Evolutionary conservation across 1,139 yeast genomes (phyloP).

Genomic region (Blastobotrys arbuscula): DNA sequence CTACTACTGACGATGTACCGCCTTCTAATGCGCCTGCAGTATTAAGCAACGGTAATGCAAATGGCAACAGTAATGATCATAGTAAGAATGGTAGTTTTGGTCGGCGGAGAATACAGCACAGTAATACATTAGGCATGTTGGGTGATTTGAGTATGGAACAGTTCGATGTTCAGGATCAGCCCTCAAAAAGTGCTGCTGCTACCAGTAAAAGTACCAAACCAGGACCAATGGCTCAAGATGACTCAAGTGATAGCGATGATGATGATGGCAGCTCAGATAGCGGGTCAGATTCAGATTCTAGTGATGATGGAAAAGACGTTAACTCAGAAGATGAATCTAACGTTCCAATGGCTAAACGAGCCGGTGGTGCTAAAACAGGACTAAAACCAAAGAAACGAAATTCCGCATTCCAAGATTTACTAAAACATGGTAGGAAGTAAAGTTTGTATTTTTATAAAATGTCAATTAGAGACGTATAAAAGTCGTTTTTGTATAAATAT

Average conservation of each 20-base stretch:
- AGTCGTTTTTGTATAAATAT: too few species aligned
- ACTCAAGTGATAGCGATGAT: conserved; percentile 6
- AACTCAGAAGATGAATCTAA: conserved; percentile 11
- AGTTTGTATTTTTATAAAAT: neutral
- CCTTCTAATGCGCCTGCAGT: neutral
- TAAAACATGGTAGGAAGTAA: conserved; percentile 6
- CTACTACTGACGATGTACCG: neutral
- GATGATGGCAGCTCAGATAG: neutral
- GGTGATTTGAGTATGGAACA: conserved; percentile 12
- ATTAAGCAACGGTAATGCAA: neutral
- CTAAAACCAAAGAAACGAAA: conserved; percentile 5
- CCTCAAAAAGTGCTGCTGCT: neutral
- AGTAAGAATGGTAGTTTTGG: neutral
- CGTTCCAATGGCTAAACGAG: conserved; percentile 14
- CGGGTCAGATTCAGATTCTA: conserved; percentile 4
- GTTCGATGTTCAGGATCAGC: conserved; percentile 12
- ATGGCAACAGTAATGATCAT: neutral
- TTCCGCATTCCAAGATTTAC: conserved; percentile 12
- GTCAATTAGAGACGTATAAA: too few species aligned
- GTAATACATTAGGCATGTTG: conserved; percentile 7
- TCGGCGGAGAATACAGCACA: neutral
- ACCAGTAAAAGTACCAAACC: neutral
- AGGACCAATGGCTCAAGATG: conserved; percentile 1
- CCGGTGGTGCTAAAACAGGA: conserved; percentile 1
- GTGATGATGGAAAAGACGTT: conserved; percentile 4